phyloP scores from a whole-genome alignment of 805 yeast genomes.

The Myxozyma vanderwaltii region DNA sequence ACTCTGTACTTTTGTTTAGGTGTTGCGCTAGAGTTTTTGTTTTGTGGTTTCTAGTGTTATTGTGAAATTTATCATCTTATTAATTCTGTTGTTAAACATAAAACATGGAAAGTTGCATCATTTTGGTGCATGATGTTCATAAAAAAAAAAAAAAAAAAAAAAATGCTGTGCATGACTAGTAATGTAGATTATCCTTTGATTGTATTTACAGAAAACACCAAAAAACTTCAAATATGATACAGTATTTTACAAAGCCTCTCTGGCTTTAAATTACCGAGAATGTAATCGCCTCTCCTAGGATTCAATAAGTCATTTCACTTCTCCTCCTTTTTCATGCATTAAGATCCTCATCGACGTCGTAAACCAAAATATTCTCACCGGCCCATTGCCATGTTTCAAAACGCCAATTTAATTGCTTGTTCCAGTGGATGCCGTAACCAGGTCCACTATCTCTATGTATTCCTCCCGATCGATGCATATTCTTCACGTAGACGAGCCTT shows the following conservation, averaged over 20 bases:
- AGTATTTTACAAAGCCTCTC: neutral
- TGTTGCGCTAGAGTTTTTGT: neutral
- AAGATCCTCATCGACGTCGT: slow-evolving; percentile 18
- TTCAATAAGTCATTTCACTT: neutral
- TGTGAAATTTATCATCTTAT: too few relatives aligned
- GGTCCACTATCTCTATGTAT: slow-evolving; percentile 60
- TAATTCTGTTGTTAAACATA: too few relatives aligned
- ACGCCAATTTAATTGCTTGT: slow-evolving; percentile 79
- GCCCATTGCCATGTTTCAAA: slow-evolving; percentile 81
- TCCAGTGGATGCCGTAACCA: slow-evolving; percentile 72
- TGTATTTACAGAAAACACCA: neutral
- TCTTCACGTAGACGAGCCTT: slow-evolving; percentile 61
- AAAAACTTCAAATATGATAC: too few relatives aligned
- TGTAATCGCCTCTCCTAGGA: neutral
- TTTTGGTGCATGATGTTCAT: too few relatives aligned
- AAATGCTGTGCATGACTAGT: too few relatives aligned
- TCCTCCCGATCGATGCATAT: slow-evolving; percentile 56
- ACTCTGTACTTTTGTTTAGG: neutral
- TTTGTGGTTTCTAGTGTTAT: too few relatives aligned
- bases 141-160: too few relatives aligned
- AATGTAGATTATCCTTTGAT: neutral
- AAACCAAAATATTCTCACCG: slow-evolving; percentile 38
- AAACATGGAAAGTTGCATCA: too few relatives aligned
- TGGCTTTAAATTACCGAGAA: neutral
- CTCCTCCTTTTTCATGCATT: slow-evolving; percentile 13